phyloP scores from a whole-genome alignment of 495 filamentous ascomycete genomes.

The Penicillium pulvis region DNA sequence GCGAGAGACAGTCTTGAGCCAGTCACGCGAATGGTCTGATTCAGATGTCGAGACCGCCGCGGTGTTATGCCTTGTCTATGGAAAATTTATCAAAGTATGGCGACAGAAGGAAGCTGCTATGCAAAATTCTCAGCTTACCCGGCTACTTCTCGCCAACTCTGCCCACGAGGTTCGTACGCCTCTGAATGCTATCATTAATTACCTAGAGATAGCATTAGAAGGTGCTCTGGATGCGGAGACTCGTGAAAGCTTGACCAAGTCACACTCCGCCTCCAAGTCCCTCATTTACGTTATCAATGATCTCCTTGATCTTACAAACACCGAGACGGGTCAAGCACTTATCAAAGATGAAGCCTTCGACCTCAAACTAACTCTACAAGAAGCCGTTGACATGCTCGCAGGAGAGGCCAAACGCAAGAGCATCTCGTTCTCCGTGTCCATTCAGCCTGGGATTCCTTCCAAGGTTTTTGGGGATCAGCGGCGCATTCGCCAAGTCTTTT shows the following conservation, averaged over 20 bases:
- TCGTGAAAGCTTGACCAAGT: conserved; percentile 77
- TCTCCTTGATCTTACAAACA: conserved; percentile 87
- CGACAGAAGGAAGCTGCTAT: conserved; percentile 85
- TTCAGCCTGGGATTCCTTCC: conserved; percentile 68
- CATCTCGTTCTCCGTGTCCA: conserved; percentile 65
- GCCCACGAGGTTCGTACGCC: conserved; percentile 95
- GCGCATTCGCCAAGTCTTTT: conserved; percentile 75
- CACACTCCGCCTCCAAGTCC: conserved; percentile 89
- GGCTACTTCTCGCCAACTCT: conserved; percentile 83
- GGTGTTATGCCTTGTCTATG: conserved; percentile 87
- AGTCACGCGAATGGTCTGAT: conserved; percentile 49
- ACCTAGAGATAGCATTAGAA: conserved; percentile 91
- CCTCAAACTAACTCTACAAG: conserved; percentile 67
- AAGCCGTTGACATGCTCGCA: conserved; percentile 73
- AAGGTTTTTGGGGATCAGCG: conserved; percentile 78
- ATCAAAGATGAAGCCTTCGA: conserved; percentile 84
- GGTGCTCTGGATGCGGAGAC: conserved; percentile 80
- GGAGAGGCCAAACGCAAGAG: conserved; percentile 76
- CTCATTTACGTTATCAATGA: conserved; percentile 97
- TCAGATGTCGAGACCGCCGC: conserved; percentile 80
- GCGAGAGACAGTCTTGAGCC: conserved; percentile 39
- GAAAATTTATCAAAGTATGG: conserved; percentile 92
- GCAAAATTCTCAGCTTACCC: conserved; percentile 79
- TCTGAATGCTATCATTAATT: conserved; percentile 95
- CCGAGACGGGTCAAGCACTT: conserved; percentile 77